Base-by-base conservation (phyloP, 768 basidiomycete species). In the Dacryopinax primogenitus region DNA sequence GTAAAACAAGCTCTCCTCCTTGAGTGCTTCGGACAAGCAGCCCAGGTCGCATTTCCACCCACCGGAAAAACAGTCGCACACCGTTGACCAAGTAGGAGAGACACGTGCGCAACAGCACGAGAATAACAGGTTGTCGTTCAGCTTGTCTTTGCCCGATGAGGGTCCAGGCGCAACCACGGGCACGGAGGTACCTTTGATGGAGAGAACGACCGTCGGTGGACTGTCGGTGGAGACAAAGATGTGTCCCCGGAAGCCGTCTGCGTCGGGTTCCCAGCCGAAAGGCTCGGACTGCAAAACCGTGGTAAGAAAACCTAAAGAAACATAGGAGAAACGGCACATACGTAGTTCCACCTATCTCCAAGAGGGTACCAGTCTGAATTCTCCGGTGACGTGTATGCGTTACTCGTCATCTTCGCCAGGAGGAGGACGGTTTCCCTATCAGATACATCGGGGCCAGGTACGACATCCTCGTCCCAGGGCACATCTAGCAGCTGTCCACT, bases 101-200 rank as follows among this genome's bases (percentile, higher is more conserved):
- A 97, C 90, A 6, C 88, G 82, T 1, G 92, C 94, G 71, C 95
- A 98, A 74, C 95, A 98, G 75, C 95, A 98, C 2, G 91, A 78
- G 77, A 95, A 95, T 34, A 98, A 77, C n/a, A 94, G 77, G 72
- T 95, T 98, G 71, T 97, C 94, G 75, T 98, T 98, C 66, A 86
- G 75, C 76, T 93, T 95, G 78, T 98, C 95, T 74, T 88, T 96
- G 71, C 80, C 81, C 39, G 83, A 81, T 9, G 94, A 96, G 13
- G 87, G 84, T 1, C 88, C 86, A 18, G 83, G 84, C 7, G 90
- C 80, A 71, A 86, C 81, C 9, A 86, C 62, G 1, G 82, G 83
- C 1, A 88, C 85, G 1, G 90, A 90, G 0, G 95, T 98, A n/a
- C 95, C 95, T 72, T 98, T 97, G 75, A 97, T 80, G 26, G 91